Evolutionary conservation across 257 asterid genomes (phyloP), one percentile per base, ranked within the genome.

Genomic region (Fraxinus excelsior): DNA sequence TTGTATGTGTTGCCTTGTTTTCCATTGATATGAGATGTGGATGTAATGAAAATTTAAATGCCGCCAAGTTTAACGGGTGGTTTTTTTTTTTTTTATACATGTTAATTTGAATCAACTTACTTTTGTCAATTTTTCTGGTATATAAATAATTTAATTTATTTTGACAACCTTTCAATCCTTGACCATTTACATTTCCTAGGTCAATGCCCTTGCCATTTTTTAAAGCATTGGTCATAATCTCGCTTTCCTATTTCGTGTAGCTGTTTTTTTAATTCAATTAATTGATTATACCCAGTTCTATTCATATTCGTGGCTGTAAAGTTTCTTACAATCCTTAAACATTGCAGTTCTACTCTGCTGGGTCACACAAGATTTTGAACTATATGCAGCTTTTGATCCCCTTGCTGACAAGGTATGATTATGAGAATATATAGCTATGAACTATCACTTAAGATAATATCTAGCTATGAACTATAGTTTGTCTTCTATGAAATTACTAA

Each of bases 331-430:
- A 65, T 35, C 65, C 49, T 73, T 62, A 44, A 65, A 46, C 79
- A 35, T 77, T 67, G 77, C 96, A 96, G 99, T 91, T 82, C 85
- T 96, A 70, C 97, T 93, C 80, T 93, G 99, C 86, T 96, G 99
- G 99, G 96, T 91, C 70, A 93, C 99, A 65, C 95, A 82, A 81
- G 99, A 96, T 86, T 96, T 96, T 74, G 99, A 96, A 81, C 92
- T 93, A 34, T 96, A 93, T 84, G 99, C 97, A 29, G 96, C 97
- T 74, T 96, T 96, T 85, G 99, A 96, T 89, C 99, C 99, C 77
- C 95, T 96, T n/a, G 99, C 98, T 29, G 99, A 96, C 91, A 96
- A 96, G 99, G 98, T 93, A 75, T 29, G 90, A 42, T 75, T 56
- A 32, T 80, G 70, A 72, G n/a, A 28, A 78, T 62, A 37, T 72